These are phyloP conservation scores for Plasmodium adleri DNA, from an alignment of 169 alveolate species.

Conservation along the genomic window DNA sequence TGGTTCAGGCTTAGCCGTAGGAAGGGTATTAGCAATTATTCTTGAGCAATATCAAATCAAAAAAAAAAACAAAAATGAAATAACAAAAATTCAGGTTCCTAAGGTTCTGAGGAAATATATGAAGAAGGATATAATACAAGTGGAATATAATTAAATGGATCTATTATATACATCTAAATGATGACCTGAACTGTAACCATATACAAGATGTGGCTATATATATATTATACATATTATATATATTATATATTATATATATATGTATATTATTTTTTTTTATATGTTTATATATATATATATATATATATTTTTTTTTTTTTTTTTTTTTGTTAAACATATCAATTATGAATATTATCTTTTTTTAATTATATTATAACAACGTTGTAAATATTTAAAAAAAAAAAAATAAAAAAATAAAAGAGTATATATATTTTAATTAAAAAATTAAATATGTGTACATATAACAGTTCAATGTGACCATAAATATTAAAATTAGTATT, in stretches of 20 bases:
- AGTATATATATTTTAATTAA: too few species aligned
- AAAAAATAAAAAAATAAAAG: too few species aligned
- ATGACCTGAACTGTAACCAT: not conserved
- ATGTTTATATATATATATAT: too few species aligned
- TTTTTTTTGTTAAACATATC: too few species aligned
- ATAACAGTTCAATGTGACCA: too few species aligned
- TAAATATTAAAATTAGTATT: too few species aligned
- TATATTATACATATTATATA: not conserved
- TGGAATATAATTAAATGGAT: too few species aligned
- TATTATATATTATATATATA: slow-evolving; percentile 1
- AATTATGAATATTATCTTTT: too few species aligned
- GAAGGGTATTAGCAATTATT: slow-evolving; percentile 84
- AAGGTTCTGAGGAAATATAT: slow-evolving; percentile 79
- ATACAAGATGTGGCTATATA: not conserved
- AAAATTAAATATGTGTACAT: too few species aligned
- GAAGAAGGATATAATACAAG: slow-evolving; percentile 7
- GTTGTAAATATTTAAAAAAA: too few species aligned
- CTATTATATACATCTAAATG: too few species aligned
- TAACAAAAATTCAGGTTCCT: slow-evolving; percentile 78
- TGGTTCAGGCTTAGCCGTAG: slow-evolving; percentile 88
- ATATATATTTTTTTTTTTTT: too few species aligned
- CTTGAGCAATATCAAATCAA: slow-evolving; percentile 80
- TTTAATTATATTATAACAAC: not conserved
- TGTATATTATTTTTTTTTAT: slow-evolving; percentile 1
- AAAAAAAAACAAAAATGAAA: slow-evolving; percentile 45